These are phyloP conservation scores for Hippophae gyantsensis DNA, from an alignment of 306 rosid genomes.

Conservation along the genomic window DNA sequence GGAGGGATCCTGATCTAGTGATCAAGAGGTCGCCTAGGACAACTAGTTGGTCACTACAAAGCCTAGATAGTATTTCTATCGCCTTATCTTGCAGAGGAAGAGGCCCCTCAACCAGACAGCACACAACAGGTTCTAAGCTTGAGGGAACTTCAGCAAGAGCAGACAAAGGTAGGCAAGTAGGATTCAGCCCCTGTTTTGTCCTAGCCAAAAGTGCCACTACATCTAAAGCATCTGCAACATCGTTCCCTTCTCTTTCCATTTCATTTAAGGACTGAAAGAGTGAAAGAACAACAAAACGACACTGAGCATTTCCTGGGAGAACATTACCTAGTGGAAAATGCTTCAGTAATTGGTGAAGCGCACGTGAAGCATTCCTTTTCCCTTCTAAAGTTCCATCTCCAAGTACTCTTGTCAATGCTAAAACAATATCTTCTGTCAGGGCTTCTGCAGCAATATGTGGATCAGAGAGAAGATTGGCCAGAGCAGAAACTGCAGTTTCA, in stretches of 20 bases:
- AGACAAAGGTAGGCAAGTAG: conserved; percentile 49
- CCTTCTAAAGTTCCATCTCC: conserved; percentile 78
- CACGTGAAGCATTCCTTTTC: conserved; percentile 78
- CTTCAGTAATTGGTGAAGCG: conserved; percentile 75
- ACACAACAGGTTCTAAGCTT: conserved; percentile 58
- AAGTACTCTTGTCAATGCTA: conserved; percentile 69
- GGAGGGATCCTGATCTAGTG: conserved; percentile 46
- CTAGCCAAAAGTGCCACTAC: conserved; percentile 65
- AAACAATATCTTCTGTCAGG: conserved; percentile 68
- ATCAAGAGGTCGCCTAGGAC: conserved; percentile 57
- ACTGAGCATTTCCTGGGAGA: conserved; percentile 65
- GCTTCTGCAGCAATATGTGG: conserved; percentile 73
- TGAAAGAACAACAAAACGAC: conserved; percentile 59
- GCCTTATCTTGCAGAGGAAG: conserved; percentile 74
- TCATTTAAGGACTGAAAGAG: conserved; percentile 64
- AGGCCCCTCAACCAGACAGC: conserved; percentile 80
- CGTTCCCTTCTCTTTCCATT: conserved; percentile 51
- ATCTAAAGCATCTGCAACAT: conserved; percentile 73
- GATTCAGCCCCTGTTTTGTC: conserved; percentile 54
- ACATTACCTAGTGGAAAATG: conserved; percentile 70
- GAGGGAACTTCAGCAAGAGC: conserved; percentile 63
- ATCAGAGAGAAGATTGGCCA: conserved; percentile 89
- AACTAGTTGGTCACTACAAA: conserved; percentile 65
- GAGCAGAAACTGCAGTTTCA: conserved; percentile 89
- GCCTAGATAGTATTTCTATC: conserved; percentile 75